phyloP scores from a whole-genome alignment of 2,329 filamentous ascomycete species.

The Apiospora rasikravindrae region DNA sequence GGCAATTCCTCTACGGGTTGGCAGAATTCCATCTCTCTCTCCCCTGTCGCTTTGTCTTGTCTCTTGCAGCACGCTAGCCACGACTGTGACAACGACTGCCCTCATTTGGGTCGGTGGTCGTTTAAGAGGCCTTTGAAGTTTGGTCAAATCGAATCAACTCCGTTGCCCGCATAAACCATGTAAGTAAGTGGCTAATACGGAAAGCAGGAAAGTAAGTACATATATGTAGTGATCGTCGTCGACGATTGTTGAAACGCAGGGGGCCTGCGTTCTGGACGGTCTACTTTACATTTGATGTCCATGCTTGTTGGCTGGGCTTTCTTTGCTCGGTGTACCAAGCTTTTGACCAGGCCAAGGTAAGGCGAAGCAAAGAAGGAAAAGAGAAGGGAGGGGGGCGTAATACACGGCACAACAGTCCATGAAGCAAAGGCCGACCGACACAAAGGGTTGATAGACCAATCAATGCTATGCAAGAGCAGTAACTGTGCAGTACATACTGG shows the following conservation, averaged over 20 bases:
- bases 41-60: constrained; percentile 14
- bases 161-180: neutral
- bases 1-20: constrained; percentile 4
- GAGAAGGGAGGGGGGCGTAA: neutral
- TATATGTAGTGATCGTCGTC: constrained; percentile 1
- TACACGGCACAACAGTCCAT: neutral
- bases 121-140: neutral
- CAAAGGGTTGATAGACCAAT: neutral
- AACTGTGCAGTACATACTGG: neutral
- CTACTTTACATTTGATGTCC: neutral
- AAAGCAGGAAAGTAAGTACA: neutral
- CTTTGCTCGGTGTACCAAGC: constrained; percentile 12
- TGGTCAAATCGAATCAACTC: constrained; percentile 11
- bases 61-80: constrained; percentile 18
- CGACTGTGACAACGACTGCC: constrained; percentile 17
- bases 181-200: constrained; percentile 4
- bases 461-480: neutral
- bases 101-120: constrained; percentile 6
- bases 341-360: neutral
- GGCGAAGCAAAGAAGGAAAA: neutral
- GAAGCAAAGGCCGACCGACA: neutral
- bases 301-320: neutral
- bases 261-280: neutral
- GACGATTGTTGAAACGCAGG: neutral
- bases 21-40: constrained; percentile 10